Evolutionary conservation across 2,329 filamentous ascomycete species (phyloP).

Genomic region (Exophiala xenobiotica): DNA sequence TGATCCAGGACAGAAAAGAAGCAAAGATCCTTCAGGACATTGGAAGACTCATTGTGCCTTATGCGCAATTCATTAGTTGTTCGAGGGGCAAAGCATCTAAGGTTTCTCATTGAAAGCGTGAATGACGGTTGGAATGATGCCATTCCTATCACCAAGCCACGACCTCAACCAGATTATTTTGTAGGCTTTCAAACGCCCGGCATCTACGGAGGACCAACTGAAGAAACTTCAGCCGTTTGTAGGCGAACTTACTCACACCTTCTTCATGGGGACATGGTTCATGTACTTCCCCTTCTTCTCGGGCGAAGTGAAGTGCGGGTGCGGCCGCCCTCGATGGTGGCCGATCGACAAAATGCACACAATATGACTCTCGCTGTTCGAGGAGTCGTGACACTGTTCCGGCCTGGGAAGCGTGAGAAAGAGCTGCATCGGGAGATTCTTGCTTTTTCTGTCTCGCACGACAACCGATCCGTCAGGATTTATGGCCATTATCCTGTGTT

Average conservation of each 20-base stretch:
- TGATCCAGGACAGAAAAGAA: constrained; percentile 36
- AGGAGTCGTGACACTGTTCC: constrained; percentile 42
- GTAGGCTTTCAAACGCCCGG: constrained; percentile 30
- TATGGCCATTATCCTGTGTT: constrained; percentile 46
- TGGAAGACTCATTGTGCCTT: constrained; percentile 38
- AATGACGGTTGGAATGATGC: constrained; percentile 36
- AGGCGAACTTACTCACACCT: constrained; percentile 19
- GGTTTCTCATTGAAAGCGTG: constrained; percentile 35
- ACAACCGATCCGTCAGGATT: constrained; percentile 38
- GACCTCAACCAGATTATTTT: constrained; percentile 17
- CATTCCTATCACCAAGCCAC: constrained; percentile 31
- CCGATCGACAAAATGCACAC: constrained; percentile 34
- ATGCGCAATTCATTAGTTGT: constrained; percentile 34
- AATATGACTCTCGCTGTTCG: constrained; percentile 38
- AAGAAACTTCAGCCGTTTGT: constrained; percentile 33
- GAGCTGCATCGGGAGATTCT: constrained; percentile 45
- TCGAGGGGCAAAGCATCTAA: constrained; percentile 30
- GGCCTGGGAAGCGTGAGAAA: constrained; percentile 30
- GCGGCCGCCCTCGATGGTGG: constrained; percentile 30
- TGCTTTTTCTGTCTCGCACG: constrained; percentile 46
- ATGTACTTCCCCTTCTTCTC: constrained; percentile 33
- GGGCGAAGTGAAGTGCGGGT: constrained; percentile 30
- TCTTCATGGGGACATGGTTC: constrained; percentile 27
- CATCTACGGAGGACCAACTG: constrained; percentile 38
- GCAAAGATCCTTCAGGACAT: constrained; percentile 40